These are phyloP conservation scores for Martensiomyces pterosporus DNA, from an alignment of 192 early-diverging fungal species.

Conservation along the genomic window DNA sequence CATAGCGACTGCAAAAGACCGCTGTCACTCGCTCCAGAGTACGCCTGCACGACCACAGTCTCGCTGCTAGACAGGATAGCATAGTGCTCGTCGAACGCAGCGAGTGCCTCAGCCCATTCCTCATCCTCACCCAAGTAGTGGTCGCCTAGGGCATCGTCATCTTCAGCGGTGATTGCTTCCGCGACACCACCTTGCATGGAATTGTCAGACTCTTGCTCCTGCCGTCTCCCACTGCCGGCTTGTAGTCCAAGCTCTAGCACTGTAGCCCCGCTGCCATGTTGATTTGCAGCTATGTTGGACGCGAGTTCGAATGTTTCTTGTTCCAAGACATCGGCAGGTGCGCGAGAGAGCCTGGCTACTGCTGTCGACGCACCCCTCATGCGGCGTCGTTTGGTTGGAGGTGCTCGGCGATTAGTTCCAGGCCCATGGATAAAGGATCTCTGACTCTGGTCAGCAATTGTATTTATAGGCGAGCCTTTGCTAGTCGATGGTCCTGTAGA, in stretches of 20 bases:
- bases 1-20: slow-evolving; percentile 59
- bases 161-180: too few relatives aligned
- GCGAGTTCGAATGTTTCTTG: slow-evolving; percentile 33
- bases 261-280: too few relatives aligned
- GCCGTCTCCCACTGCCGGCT: too few relatives aligned
- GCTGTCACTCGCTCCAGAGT: slow-evolving; percentile 61
- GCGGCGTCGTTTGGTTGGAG: slow-evolving; percentile 51
- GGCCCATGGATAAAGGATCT: too few relatives aligned
- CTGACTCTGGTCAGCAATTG: too few relatives aligned
- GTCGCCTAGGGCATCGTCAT: background rate
- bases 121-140: slow-evolving; percentile 37
- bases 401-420: too few relatives aligned
- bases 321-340: slow-evolving; percentile 28
- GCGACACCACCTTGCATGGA: too few relatives aligned
- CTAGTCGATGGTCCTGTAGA: too few relatives aligned
- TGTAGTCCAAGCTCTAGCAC: too few relatives aligned
- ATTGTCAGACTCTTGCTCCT: too few relatives aligned
- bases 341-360: slow-evolving; percentile 24
- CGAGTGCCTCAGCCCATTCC: slow-evolving; percentile 28
- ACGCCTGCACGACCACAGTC: slow-evolving; percentile 55
- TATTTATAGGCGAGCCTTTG: too few relatives aligned
- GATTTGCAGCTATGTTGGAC: slow-evolving; percentile 11
- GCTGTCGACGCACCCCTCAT: slow-evolving; percentile 49
- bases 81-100: slow-evolving; percentile 27
- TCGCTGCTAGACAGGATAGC: slow-evolving; percentile 24